phyloP scores from a whole-genome alignment of 768 basidiomycete genomes.

The Panellus pusillus region DNA sequence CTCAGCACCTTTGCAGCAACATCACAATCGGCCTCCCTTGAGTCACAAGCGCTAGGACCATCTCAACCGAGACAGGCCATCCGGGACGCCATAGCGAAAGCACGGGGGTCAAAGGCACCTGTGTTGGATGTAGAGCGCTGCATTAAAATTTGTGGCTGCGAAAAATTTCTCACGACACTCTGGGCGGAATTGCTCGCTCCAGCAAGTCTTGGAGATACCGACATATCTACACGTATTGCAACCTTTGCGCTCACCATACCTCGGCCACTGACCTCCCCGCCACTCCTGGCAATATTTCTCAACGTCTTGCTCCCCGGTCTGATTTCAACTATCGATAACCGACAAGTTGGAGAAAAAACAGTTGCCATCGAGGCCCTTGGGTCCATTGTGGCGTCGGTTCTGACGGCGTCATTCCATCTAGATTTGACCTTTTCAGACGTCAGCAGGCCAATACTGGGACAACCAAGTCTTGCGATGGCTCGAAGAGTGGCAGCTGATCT shows the following conservation, averaged over 20 bases:
- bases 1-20: constrained; percentile 7
- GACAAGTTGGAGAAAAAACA: constrained; percentile 52
- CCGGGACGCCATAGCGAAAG: constrained; percentile 54
- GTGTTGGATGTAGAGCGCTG: constrained; percentile 67
- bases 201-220: constrained; percentile 58
- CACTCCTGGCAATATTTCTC: constrained; percentile 73
- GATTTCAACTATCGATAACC: constrained; percentile 55
- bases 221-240: constrained; percentile 62
- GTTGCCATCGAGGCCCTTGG: constrained; percentile 63
- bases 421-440: constrained; percentile 66
- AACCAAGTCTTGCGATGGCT: constrained; percentile 63
- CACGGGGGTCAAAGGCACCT: constrained; percentile 62
- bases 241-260: constrained; percentile 70
- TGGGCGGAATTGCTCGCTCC: constrained; percentile 64
- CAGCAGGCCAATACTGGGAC: constrained; percentile 52
- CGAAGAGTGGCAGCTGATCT: constrained; percentile 66
- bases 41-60: constrained; percentile 39
- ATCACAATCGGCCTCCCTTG: constrained; percentile 9
- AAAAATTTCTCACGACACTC: constrained; percentile 62
- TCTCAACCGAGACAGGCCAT: constrained; percentile 59
- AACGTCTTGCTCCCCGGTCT: constrained; percentile 66
- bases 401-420: constrained; percentile 67
- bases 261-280: constrained; percentile 48
- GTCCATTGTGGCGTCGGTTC: constrained; percentile 61
- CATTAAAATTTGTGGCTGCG: constrained; percentile 55